Conservation (phyloP, 2,329 filamentous ascomycete genomes). For the Juglanconis juglandina region DNA sequence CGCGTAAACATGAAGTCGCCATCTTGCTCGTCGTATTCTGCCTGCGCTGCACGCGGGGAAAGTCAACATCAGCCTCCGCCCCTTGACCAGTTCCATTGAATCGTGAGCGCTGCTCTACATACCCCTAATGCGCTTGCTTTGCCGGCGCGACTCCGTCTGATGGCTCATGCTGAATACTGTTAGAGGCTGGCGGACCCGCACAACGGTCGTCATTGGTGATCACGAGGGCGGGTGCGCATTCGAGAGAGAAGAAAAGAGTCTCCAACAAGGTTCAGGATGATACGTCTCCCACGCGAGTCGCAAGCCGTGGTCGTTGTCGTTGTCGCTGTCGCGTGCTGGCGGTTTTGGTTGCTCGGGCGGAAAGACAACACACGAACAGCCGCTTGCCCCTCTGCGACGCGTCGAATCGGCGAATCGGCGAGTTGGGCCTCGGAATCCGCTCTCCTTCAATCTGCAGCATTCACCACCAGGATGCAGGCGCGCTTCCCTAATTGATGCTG, state of each 20-base stretch:
- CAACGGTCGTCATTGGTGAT: conserved; percentile 68
- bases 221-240: conserved; percentile 10
- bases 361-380: neutral
- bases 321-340: conserved; percentile 5
- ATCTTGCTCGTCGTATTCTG: conserved; percentile 67
- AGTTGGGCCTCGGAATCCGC: neutral
- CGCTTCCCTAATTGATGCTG: conserved; percentile 18
- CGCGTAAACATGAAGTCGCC: conserved; percentile 75
- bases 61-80: neutral
- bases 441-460: conserved; percentile 2
- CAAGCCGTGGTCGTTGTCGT: conserved; percentile 4
- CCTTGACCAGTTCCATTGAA: neutral
- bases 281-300: neutral
- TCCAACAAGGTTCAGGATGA: neutral
- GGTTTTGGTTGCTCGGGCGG: neutral
- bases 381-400: conserved; percentile 16
- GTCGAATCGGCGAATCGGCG: conserved; percentile 5
- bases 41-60: conserved; percentile 21
- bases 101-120: conserved; percentile 19
- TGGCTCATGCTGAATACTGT: conserved; percentile 68
- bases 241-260: neutral
- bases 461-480: conserved; percentile 6
- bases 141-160: conserved; percentile 52
- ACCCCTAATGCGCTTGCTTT: conserved; percentile 64
- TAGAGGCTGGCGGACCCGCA: conserved; percentile 61